Base-by-base conservation (phyloP, 345 rosid genomes). In the Pugionium dolabratum region DNA sequence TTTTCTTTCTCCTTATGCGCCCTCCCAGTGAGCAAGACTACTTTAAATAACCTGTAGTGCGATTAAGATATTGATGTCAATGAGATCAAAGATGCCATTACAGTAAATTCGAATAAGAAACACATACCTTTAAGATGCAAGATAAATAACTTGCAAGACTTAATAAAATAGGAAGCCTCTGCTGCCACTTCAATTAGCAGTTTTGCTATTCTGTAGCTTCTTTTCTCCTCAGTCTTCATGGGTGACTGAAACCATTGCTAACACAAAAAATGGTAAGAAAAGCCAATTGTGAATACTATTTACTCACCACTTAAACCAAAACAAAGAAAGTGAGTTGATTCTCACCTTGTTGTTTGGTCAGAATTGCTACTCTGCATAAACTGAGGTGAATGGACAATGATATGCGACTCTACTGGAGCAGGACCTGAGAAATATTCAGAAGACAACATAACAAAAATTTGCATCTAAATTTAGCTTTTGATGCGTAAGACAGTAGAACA, bases 281-380 rank as follows among this genome's bases (percentile, higher is more conserved):
- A 7, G 9, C 0, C 3, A 33, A 54, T 27, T 59, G 53, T 33
- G 60, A 9, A 59, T 29, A 11, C 0, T 1, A 27, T 49, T 39
- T 3, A 37, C 36, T 46, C 36, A 34, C 26, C 47, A 48, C 11
- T 47, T 54, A 30, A 57, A 7, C 35, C 27, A 41, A 56, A 9
- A 40, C n/a, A 64, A 33, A 41, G 57, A 55, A n/a, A 46, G 5
- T 49, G 5, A 7, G 28, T 30, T 25, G 48, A 41, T 65, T 9
- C 80, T 82, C 82, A 89, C 86, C 85, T 93, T 62, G 86, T 65
- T 71, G 89, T 79, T 78, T 83, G 95, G 82, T 89, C 93, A 78
- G 98, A 81, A 83, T 81, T 76, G 30, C 85, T 80, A 65, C 88
- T 89, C 64, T 81, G 98, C 79, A 85, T 75, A 59, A 73, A 83